Percentiles rank a stretch among this genome's conserved stretches.
Conservation (phyloP, 164 flowering plant species). For the Tinospora cordifolia region DNA sequence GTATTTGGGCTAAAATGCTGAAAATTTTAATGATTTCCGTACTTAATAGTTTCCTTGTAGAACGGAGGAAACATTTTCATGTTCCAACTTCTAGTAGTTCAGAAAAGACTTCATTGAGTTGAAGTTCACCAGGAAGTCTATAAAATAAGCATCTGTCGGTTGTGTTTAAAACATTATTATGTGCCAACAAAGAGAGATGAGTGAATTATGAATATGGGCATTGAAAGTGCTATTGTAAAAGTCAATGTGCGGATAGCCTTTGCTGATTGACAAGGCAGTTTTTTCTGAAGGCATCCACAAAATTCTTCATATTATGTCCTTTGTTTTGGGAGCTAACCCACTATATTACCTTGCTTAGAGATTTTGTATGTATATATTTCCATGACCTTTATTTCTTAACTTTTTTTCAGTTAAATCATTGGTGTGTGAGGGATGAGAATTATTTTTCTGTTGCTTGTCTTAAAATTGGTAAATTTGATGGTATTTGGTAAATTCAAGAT, state of each 20-base stretch:
- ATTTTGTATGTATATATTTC: neutral
- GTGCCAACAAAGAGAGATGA: neutral
- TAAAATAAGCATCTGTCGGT: neutral
- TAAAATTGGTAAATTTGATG: neutral
- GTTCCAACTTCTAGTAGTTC: too few species aligned
- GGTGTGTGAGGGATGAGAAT: neutral
- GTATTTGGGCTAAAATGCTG: neutral
- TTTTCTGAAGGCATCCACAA: neutral
- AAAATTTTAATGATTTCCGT: neutral
- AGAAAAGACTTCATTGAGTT: too few species aligned
- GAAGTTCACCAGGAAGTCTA: neutral
- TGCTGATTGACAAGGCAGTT: too few species aligned
- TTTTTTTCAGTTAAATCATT: neutral
- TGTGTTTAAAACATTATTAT: neutral
- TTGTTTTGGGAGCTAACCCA: neutral
- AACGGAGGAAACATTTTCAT: too few species aligned
- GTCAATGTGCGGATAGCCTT: neutral
- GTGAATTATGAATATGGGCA: neutral
- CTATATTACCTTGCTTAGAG: neutral
- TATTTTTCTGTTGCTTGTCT: neutral
- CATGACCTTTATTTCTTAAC: neutral
- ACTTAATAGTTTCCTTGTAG: too few species aligned
- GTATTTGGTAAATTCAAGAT: neutral
- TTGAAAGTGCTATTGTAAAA: neutral
- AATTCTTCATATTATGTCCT: neutral